These are phyloP conservation scores for Hanseniaspora clermontiae DNA, from an alignment of 805 yeast genomes.

Conservation along the genomic window DNA sequence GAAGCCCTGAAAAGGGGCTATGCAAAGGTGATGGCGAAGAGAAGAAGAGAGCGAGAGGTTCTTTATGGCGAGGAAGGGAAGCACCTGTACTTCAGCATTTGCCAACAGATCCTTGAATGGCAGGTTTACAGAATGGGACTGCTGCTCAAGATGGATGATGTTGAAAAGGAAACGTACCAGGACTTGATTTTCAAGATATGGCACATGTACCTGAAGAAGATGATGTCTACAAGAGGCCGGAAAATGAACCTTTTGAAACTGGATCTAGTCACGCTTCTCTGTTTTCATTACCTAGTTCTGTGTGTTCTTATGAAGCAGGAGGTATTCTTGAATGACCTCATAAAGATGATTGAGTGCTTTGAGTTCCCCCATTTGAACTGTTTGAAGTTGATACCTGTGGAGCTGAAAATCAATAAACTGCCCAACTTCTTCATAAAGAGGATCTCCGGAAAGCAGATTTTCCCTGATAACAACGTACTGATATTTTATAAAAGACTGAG, in stretches of 20 bases:
- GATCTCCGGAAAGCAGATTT: slow-evolving; percentile 12
- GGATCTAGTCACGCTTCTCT: slow-evolving; percentile 17
- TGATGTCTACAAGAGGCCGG: slow-evolving; percentile 3
- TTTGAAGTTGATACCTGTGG: background rate
- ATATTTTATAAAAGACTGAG: slow-evolving; percentile 7
- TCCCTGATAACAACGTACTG: slow-evolving; percentile 7
- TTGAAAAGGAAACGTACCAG: background rate
- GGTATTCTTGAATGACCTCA: slow-evolving; percentile 37
- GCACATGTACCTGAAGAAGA: background rate
- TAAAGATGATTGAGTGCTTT: slow-evolving; percentile 17
- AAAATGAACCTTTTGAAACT: slow-evolving; percentile 9
- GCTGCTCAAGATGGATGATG: slow-evolving; percentile 4
- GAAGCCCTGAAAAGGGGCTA: slow-evolving; percentile 19
- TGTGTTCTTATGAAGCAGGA: slow-evolving; percentile 38
- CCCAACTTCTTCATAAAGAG: slow-evolving; percentile 8
- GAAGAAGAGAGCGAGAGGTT: slow-evolving; percentile 14
- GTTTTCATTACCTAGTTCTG: slow-evolving; percentile 39
- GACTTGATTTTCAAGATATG: slow-evolving; percentile 1
- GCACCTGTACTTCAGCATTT: slow-evolving; percentile 33
- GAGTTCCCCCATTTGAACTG: slow-evolving; percentile 14
- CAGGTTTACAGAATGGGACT: slow-evolving; percentile 26
- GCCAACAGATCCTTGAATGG: slow-evolving; percentile 39
- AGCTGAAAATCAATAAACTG: background rate
- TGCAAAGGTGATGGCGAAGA: slow-evolving; percentile 11
- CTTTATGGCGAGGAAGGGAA: slow-evolving; percentile 40